Conservation (phyloP, 352 stramenopile species). For the Globisporangium okanoganense region DNA sequence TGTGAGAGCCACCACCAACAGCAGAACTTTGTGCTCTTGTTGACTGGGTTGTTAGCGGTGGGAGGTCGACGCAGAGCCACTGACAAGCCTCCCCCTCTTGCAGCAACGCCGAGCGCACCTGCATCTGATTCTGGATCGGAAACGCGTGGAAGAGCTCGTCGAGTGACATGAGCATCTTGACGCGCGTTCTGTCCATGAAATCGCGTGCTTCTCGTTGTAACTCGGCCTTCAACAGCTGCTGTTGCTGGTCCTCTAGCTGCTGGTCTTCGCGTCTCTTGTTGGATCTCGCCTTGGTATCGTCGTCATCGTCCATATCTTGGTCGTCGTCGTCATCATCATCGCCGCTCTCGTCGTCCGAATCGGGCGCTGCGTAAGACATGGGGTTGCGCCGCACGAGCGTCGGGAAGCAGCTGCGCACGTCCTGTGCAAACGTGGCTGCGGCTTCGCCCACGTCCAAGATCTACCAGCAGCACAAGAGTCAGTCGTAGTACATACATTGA, state of each 20-base stretch:
- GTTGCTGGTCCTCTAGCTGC: neutral
- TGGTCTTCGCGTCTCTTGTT: constrained; percentile 9
- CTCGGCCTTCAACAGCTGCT: neutral
- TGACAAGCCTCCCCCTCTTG: constrained; percentile 26
- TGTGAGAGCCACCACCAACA: constrained; percentile 16
- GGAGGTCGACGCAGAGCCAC: constrained; percentile 59
- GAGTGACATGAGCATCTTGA: constrained; percentile 41
- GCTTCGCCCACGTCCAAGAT: constrained; percentile 59
- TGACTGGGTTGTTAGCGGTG: constrained; percentile 6
- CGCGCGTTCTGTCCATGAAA: constrained; percentile 32
- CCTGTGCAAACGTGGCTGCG: constrained; percentile 45
- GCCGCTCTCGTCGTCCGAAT: constrained; percentile 30
- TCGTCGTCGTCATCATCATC: constrained; percentile 10
- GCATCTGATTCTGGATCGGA: constrained; percentile 24
- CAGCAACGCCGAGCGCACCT: constrained; percentile 25
- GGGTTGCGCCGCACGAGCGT: constrained; percentile 53
- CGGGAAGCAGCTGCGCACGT: constrained; percentile 59
- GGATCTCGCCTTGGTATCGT: neutral
- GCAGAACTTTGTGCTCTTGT: neutral
- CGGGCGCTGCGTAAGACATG: constrained; percentile 18
- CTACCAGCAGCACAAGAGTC: constrained; percentile 7
- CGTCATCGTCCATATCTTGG: constrained; percentile 1
- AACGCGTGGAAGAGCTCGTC: constrained; percentile 40
- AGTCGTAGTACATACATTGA: neutral
- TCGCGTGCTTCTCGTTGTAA: constrained; percentile 6